Conservation (phyloP, 164 flowering plant species). For the Stephania japonica region DNA sequence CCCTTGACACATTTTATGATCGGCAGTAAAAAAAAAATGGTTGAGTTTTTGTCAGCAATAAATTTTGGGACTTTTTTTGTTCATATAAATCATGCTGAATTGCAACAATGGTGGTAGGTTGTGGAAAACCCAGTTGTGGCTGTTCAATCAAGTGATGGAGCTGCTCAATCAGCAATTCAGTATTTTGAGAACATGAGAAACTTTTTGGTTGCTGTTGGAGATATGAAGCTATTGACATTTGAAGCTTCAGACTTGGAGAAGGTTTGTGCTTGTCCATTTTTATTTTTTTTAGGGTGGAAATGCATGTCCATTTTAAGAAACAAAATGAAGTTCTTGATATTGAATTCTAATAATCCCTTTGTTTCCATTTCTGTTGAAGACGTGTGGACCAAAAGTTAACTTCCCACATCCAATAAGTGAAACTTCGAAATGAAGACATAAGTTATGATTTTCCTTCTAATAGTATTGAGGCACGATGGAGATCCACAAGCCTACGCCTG, state of each 20-base stretch:
- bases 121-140: constrained; percentile 65
- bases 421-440: no score
- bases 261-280: constrained; percentile 27
- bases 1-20: not conserved
- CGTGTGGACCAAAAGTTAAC: no score
- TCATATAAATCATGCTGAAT: no score
- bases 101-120: constrained; percentile 35
- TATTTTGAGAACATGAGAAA: constrained; percentile 91
- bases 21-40: no score
- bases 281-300: no score
- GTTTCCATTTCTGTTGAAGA: no score
- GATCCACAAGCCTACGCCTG: no score
- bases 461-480: no score
- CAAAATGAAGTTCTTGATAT: not conserved
- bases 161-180: constrained; percentile 85
- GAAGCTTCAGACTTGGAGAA: constrained; percentile 88
- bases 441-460: no score
- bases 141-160: constrained; percentile 57
- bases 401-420: no score
- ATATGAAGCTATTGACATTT: constrained; percentile 72
- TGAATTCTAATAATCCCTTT: not conserved
- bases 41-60: no score
- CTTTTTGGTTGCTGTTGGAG: constrained; percentile 67
- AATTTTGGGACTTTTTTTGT: no score
- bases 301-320: not conserved